These are phyloP conservation scores for Agroathelia rolfsii DNA, from an alignment of 1,284 basidiomycete species.

Conservation along the genomic window DNA sequence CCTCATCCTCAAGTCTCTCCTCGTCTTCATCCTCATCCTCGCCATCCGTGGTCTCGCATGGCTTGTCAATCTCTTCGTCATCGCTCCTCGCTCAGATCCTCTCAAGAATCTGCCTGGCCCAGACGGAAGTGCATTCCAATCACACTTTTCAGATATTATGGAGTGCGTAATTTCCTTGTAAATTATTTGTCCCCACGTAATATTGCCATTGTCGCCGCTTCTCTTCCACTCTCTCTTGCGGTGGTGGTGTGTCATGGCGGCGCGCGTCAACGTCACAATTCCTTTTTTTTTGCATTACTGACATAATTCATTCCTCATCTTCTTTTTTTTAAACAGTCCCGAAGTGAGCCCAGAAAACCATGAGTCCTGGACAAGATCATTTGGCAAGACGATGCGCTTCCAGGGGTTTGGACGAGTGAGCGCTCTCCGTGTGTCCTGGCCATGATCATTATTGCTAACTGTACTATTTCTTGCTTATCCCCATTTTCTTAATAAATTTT, in stretches of 20 bases:
- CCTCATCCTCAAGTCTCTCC: too few relatives aligned
- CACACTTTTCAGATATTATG: constrained; percentile 32
- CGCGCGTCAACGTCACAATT: background rate
- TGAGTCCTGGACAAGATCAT: constrained; percentile 39
- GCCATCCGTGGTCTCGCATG: constrained; percentile 26
- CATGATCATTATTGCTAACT: constrained; percentile 1
- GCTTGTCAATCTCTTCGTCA: constrained; percentile 23
- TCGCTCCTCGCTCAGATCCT: constrained; percentile 38
- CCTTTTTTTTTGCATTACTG: too few relatives aligned
- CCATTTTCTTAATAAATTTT: constrained; percentile 8
- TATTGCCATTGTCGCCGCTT: constrained; percentile 23
- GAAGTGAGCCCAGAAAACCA: constrained; percentile 35
- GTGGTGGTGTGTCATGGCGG: background rate
- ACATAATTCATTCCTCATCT: background rate
- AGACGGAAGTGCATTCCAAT: constrained; percentile 28
- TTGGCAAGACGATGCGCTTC: constrained; percentile 52
- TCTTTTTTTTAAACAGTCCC: constrained; percentile 19
- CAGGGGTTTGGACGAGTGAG: constrained; percentile 56
- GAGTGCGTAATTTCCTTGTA: constrained; percentile 33
- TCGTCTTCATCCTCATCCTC: constrained; percentile 22
- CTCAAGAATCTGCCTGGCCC: constrained; percentile 51
- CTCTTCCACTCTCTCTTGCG: constrained; percentile 44
- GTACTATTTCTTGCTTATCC: constrained; percentile 1
- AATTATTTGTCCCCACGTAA: constrained; percentile 36
- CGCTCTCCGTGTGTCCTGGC: constrained; percentile 10